Percentiles rank a stretch among this genome's conserved stretches.
phyloP scores from a whole-genome alignment of 225 moss, liverwort and hornwort genomes.

The Physcomitrellopsis africana region DNA sequence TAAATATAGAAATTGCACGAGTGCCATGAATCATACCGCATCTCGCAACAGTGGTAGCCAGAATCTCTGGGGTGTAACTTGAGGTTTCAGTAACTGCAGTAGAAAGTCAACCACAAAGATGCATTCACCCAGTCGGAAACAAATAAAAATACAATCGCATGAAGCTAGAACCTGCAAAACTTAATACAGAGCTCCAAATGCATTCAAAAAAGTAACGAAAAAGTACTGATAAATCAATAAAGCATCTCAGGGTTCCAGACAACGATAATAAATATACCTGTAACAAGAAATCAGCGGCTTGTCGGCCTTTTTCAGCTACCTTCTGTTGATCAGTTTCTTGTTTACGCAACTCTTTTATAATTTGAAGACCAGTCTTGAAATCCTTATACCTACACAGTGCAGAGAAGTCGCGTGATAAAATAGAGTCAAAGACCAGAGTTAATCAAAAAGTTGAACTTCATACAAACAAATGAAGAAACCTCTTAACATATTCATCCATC shows the following conservation, averaged over 20 bases:
- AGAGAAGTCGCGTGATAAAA: constrained; percentile 23
- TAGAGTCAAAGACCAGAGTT: constrained; percentile 17
- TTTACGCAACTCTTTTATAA: constrained; percentile 70
- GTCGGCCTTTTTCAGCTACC: constrained; percentile 70
- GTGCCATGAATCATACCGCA: constrained; percentile 54
- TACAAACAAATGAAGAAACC: constrained; percentile 11
- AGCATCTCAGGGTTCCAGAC: constrained; percentile 20
- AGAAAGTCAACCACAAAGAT: constrained; percentile 23
- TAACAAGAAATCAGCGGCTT: constrained; percentile 77
- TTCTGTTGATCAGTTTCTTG: constrained; percentile 70
- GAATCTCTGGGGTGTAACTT: constrained; percentile 89
- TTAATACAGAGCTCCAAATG: background rate
- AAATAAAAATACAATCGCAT: constrained; percentile 14
- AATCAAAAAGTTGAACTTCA: constrained; percentile 17
- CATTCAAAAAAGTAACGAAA: background rate
- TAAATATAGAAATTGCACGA: too few relatives aligned
- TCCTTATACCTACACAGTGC: constrained; percentile 73
- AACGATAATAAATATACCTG: constrained; percentile 48
- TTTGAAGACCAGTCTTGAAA: constrained; percentile 83
- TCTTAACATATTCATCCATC: constrained; percentile 5
- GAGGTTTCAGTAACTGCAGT: constrained; percentile 78
- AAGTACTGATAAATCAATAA: background rate
- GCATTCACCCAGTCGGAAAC: constrained; percentile 3
- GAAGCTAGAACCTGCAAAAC: constrained; percentile 17
- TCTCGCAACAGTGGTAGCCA: constrained; percentile 89